These are phyloP conservation scores for Rusavskia elegans DNA, from an alignment of 495 filamentous ascomycete genomes.

Conservation along the genomic window DNA sequence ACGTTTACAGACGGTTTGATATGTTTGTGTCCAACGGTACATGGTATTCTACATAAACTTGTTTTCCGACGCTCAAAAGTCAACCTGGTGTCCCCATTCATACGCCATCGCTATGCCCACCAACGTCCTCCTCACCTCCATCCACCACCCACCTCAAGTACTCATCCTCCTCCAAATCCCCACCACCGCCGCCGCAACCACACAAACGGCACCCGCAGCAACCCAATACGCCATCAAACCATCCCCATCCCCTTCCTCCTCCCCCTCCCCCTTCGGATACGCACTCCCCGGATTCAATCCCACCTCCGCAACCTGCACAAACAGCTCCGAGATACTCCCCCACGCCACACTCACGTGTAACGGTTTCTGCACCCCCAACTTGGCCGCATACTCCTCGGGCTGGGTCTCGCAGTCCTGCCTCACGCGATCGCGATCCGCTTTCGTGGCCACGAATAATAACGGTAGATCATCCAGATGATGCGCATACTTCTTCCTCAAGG, in stretches of 20 bases:
- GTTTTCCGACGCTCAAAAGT: too few species aligned
- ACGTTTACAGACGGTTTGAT: too few species aligned
- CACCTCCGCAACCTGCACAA: constrained; percentile 77
- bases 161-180: constrained; percentile 53
- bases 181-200: constrained; percentile 53
- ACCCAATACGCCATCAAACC: constrained; percentile 74
- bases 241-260: constrained; percentile 41
- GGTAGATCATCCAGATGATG: constrained; percentile 67
- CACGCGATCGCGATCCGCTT: constrained; percentile 87
- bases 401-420: constrained; percentile 82
- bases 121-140: neutral
- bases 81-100: too few species aligned
- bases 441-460: constrained; percentile 78
- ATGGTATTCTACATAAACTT: too few species aligned
- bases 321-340: constrained; percentile 79
- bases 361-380: constrained; percentile 62
- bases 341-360: constrained; percentile 89
- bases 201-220: constrained; percentile 67
- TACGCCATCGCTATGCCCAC: too few species aligned
- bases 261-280: constrained; percentile 57
- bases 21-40: too few species aligned
- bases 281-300: constrained; percentile 76
- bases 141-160: neutral
- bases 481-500: constrained; percentile 47
- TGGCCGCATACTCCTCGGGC: constrained; percentile 78